Percentiles rank a stretch among this genome's conserved stretches.
Evolutionary conservation across 1,284 basidiomycete genomes (phyloP).

Genomic region (Waitea zeae): DNA sequence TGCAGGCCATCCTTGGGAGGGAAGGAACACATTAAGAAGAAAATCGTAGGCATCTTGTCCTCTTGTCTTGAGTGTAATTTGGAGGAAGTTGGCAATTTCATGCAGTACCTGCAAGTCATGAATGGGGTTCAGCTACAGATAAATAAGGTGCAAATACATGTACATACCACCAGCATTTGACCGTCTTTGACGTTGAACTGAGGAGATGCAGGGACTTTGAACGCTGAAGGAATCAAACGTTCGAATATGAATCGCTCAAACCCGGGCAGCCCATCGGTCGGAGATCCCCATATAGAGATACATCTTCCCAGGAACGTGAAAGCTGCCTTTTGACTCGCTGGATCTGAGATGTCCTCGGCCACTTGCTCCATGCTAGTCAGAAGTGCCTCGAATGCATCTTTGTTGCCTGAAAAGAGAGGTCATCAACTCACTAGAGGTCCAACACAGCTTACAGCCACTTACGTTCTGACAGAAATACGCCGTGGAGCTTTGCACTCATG

Average conservation of each 20-base stretch:
- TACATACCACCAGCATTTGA: conserved; percentile 61
- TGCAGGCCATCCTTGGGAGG: conserved; percentile 76
- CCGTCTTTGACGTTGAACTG: conserved; percentile 84
- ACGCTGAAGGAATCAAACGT: conserved; percentile 67
- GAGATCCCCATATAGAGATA: conserved; percentile 67
- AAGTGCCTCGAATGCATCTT: conserved; percentile 50
- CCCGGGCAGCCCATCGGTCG: conserved; percentile 51
- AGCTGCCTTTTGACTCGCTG: conserved; percentile 63
- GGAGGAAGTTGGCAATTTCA: conserved; percentile 77
- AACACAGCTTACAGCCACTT: conserved; percentile 16
- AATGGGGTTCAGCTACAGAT: not conserved
- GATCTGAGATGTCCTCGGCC: conserved; percentile 59
- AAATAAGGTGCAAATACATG: conserved; percentile 1
- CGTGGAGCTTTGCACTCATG: conserved; percentile 67
- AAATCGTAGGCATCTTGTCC: conserved; percentile 78
- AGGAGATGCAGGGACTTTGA: conserved; percentile 65
- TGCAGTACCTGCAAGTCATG: conserved; percentile 50
- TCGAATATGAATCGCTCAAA: conserved; percentile 93
- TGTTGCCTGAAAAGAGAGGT: conserved; percentile 51
- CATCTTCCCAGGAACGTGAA: conserved; percentile 70
- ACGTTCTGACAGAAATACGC: conserved; percentile 81
- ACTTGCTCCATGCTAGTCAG: conserved; percentile 67
- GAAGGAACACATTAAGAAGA: conserved; percentile 69
- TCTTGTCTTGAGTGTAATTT: conserved; percentile 61
- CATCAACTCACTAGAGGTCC: not conserved